Evolutionary conservation across 495 filamentous ascomycete genomes (phyloP).

Genomic region (Penicillium pulvis): DNA sequence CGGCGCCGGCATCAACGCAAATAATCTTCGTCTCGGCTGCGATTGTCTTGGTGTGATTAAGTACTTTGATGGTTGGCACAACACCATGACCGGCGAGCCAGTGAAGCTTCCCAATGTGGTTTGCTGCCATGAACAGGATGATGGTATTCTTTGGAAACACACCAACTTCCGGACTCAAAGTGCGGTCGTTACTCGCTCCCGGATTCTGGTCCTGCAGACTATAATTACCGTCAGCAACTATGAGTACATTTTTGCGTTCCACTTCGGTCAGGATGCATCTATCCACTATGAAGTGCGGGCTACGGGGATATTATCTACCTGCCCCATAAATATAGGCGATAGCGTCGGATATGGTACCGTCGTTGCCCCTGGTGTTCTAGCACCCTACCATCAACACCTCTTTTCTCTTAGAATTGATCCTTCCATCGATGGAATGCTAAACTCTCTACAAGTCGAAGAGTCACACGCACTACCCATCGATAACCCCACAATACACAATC

Average conservation of each 20-base stretch:
- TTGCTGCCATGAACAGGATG: slow-evolving; percentile 68
- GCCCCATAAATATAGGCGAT: slow-evolving; percentile 63
- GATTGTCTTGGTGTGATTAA: slow-evolving; percentile 68
- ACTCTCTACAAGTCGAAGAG: slow-evolving; percentile 72
- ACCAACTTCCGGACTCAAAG: slow-evolving; percentile 66
- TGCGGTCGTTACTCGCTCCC: slow-evolving; percentile 56
- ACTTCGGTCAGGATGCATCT: slow-evolving; percentile 80
- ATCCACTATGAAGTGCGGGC: slow-evolving; percentile 79
- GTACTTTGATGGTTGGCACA: slow-evolving; percentile 61
- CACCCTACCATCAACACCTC: slow-evolving; percentile 81
- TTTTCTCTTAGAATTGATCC: slow-evolving; percentile 88
- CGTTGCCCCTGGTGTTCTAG: slow-evolving; percentile 82
- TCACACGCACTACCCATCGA: slow-evolving; percentile 67
- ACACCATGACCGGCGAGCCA: slow-evolving; percentile 53
- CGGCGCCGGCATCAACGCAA: slow-evolving; percentile 66
- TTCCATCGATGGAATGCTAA: slow-evolving; percentile 69
- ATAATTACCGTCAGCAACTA: slow-evolving; percentile 84
- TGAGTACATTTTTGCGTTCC: slow-evolving; percentile 83
- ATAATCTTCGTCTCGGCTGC: slow-evolving; percentile 60
- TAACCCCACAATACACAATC: slow-evolving; percentile 57
- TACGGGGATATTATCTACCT: slow-evolving; percentile 82
- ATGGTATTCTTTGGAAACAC: slow-evolving; percentile 69
- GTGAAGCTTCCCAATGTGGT: slow-evolving; percentile 57
- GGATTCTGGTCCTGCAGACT: slow-evolving; percentile 66
- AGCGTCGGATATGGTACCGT: slow-evolving; percentile 72